These are phyloP conservation scores for Ottelia alismoides DNA, from an alignment of 106 monocot genomes.

Conservation along the genomic window DNA sequence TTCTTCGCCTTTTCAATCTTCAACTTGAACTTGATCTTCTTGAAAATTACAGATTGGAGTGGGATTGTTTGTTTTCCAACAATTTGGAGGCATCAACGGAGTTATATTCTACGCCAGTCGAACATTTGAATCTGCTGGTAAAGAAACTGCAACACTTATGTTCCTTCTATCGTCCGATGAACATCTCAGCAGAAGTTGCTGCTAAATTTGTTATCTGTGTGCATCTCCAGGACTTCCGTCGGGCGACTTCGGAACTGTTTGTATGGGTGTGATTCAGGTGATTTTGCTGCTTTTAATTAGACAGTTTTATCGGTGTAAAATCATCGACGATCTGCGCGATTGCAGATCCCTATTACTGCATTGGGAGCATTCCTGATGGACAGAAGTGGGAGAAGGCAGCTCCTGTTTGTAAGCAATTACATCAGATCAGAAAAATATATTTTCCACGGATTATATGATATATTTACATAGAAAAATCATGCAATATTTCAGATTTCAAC, in stretches of 20 bases:
- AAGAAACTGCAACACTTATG: too few relatives aligned
- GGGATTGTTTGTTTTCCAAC: slow-evolving; percentile 67
- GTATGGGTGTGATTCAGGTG: slow-evolving; percentile 49
- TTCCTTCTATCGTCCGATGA: not conserved
- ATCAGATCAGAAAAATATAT: not conserved
- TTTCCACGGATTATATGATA: not conserved
- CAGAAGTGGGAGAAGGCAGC: slow-evolving; percentile 54
- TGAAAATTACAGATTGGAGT: slow-evolving; percentile 35
- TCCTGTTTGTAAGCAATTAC: slow-evolving; percentile 30
- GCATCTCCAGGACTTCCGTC: slow-evolving; percentile 43
- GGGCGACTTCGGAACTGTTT: slow-evolving; percentile 45
- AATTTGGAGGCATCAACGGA: slow-evolving; percentile 63
- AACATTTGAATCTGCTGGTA: slow-evolving; percentile 61
- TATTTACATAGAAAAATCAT: not conserved
- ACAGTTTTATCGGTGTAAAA: not conserved
- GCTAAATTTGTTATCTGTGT: not conserved
- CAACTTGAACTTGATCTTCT: not conserved
- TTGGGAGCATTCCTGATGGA: slow-evolving; percentile 52
- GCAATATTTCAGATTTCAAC: slow-evolving; percentile 44
- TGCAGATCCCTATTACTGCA: slow-evolving; percentile 53
- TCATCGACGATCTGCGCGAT: not conserved
- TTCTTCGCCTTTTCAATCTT: not conserved
- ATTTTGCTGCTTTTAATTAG: not conserved
- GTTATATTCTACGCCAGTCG: slow-evolving; percentile 56
- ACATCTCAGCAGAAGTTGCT: not conserved